phyloP scores from a whole-genome alignment of 2,329 filamentous ascomycete genomes.

The Fusarium sp. region DNA sequence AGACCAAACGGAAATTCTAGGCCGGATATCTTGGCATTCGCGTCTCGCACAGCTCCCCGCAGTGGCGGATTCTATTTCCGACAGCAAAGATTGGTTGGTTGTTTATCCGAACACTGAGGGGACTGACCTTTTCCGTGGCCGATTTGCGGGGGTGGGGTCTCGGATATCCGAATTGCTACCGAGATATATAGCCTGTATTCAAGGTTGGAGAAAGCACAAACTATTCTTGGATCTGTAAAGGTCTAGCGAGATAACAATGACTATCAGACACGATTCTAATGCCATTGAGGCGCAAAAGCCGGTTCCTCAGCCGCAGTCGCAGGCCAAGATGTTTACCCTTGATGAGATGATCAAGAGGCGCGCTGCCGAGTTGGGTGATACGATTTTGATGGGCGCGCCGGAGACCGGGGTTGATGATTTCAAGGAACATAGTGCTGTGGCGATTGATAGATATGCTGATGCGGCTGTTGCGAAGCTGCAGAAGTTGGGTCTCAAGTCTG shows the following conservation, averaged over 20 bases:
- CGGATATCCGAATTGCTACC: constrained; percentile 17
- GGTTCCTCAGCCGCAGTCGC: background rate
- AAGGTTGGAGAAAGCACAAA: background rate
- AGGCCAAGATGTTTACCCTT: constrained; percentile 40
- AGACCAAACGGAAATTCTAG: constrained; percentile 5
- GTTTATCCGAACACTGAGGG: constrained; percentile 29
- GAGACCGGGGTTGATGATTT: constrained; percentile 36
- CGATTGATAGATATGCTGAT: constrained; percentile 42
- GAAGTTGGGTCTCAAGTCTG: constrained; percentile 30
- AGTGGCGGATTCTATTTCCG: constrained; percentile 12
- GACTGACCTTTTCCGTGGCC: constrained; percentile 26
- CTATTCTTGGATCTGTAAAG: background rate
- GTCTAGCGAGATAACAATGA: constrained; percentile 33
- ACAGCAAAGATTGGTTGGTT: background rate
- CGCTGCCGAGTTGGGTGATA: constrained; percentile 28
- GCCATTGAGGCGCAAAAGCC: constrained; percentile 23
- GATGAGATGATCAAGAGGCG: constrained; percentile 43
- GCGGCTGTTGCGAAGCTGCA: constrained; percentile 39
- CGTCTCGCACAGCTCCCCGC: background rate
- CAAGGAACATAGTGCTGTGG: constrained; percentile 41
- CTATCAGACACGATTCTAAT: constrained; percentile 44
- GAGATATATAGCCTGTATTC: constrained; percentile 15
- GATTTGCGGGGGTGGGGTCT: background rate
- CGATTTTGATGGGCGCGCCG: constrained; percentile 31
- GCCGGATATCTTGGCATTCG: constrained; percentile 10